Evolutionary conservation across 352 stramenopile genomes (phyloP).

Genomic region (Pythium scleroteichum): DNA sequence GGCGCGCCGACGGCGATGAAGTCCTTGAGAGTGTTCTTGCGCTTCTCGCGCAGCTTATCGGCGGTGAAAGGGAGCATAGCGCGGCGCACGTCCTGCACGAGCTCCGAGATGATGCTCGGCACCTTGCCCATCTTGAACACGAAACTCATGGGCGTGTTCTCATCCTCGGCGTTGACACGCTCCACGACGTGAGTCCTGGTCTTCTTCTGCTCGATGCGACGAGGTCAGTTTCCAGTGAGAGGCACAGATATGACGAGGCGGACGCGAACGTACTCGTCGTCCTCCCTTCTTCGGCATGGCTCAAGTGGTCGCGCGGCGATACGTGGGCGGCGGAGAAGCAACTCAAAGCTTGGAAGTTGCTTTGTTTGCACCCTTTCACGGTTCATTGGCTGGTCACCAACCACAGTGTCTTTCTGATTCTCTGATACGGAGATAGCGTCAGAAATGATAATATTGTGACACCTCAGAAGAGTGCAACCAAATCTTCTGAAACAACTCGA

Average conservation of each 20-base stretch:
- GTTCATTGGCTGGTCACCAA: constrained; percentile 8
- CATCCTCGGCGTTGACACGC: constrained; percentile 63
- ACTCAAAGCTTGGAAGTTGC: neutral
- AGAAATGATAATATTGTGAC: neutral
- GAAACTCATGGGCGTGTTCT: constrained; percentile 90
- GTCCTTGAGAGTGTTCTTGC: constrained; percentile 92
- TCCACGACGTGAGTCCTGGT: constrained; percentile 80
- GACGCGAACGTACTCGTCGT: constrained; percentile 84
- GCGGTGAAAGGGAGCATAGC: constrained; percentile 96
- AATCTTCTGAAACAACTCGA: no score
- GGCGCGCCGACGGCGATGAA: constrained; percentile 89
- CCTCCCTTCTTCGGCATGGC: constrained; percentile 83
- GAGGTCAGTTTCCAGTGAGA: neutral
- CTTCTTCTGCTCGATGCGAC: constrained; percentile 59
- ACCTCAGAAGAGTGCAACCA: neutral
- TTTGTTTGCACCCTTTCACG: neutral
- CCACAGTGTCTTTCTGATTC: constrained; percentile 2
- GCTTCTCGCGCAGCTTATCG: constrained; percentile 90
- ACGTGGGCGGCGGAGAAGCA: no score
- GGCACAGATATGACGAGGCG: constrained; percentile 5
- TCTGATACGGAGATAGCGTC: neutral
- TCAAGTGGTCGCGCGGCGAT: neutral
- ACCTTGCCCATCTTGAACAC: constrained; percentile 92
- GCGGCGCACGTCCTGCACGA: constrained; percentile 93
- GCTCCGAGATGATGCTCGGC: constrained; percentile 68